Evolutionary conservation across 176 grass and related monocot species (phyloP).

Genomic region (Oryza punctata): DNA sequence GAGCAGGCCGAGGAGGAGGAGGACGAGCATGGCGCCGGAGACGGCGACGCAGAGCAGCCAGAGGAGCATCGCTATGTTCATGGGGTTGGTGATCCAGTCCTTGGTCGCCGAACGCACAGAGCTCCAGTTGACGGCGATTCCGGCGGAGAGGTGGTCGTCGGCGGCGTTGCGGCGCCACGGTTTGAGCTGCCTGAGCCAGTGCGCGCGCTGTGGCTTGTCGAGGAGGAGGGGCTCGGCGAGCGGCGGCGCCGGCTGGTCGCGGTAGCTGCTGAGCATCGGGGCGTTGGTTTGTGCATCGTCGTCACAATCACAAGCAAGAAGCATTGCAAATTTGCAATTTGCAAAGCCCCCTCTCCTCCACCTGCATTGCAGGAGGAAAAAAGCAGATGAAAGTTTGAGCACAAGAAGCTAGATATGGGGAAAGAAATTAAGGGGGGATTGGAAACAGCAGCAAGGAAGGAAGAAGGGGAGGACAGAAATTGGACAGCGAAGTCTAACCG

Average conservation of each 20-base stretch:
- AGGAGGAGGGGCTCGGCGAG: neutral
- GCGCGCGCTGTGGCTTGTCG: neutral
- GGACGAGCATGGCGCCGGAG: slow-evolving; percentile 56
- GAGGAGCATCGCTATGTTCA: slow-evolving; percentile 66
- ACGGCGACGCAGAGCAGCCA: slow-evolving; percentile 66
- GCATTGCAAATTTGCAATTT: slow-evolving; percentile 9
- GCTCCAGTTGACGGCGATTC: slow-evolving; percentile 36
- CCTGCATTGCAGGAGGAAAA: neutral
- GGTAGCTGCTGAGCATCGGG: slow-evolving; percentile 27
- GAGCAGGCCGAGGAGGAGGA: slow-evolving; percentile 67
- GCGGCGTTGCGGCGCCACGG: neutral
- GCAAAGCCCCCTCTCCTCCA: neutral
- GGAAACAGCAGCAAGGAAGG: too few relatives aligned
- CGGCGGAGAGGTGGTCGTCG: neutral
- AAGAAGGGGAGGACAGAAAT: neutral
- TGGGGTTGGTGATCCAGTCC: slow-evolving; percentile 62
- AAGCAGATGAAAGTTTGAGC: neutral
- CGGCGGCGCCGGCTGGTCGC: neutral
- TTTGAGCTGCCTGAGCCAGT: slow-evolving; percentile 36
- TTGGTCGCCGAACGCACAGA: neutral
- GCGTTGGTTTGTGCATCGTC: neutral
- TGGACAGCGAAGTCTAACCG: neutral
- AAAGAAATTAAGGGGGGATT: neutral
- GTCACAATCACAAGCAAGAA: neutral
- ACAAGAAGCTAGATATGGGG: neutral